Conservation (phyloP, 1,284 basidiomycete species). For the Irpex sp. region DNA sequence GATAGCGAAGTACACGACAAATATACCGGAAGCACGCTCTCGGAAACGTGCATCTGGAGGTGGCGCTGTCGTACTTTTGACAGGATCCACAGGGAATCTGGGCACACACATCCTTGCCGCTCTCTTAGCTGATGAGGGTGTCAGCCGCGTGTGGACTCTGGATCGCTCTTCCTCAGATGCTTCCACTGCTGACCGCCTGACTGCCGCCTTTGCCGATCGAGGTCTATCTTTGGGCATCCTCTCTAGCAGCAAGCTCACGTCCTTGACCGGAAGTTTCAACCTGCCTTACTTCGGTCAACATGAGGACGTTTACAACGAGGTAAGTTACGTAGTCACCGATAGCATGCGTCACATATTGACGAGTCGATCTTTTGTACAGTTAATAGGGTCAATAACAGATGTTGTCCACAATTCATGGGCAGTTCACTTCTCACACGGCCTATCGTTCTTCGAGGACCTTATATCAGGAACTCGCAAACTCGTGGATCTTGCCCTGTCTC, state of each 20-base stretch:
- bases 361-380: not conserved
- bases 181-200: not conserved
- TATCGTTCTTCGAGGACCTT: constrained; percentile 27
- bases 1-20: constrained; percentile 5
- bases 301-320: constrained; percentile 6
- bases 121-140: constrained; percentile 6
- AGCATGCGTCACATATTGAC: too few species aligned
- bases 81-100: constrained; percentile 17
- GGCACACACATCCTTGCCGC: constrained; percentile 17
- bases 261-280: constrained; percentile 11
- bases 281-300: constrained; percentile 9
- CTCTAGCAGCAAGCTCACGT: constrained; percentile 1
- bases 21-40: not conserved
- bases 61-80: constrained; percentile 12
- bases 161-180: constrained; percentile 4
- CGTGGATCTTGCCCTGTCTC: constrained; percentile 21
- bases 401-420: constrained; percentile 24
- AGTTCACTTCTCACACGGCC: constrained; percentile 29
- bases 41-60: not conserved
- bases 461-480: constrained; percentile 22
- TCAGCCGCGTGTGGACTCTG: constrained; percentile 15
- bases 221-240: constrained; percentile 8
- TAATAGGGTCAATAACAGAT: constrained; percentile 9
- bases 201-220: constrained; percentile 7
- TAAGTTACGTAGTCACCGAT: too few species aligned